Evolutionary conservation across 2,329 filamentous ascomycete species (phyloP).

Genomic region (Xylariaceae sp.): DNA sequence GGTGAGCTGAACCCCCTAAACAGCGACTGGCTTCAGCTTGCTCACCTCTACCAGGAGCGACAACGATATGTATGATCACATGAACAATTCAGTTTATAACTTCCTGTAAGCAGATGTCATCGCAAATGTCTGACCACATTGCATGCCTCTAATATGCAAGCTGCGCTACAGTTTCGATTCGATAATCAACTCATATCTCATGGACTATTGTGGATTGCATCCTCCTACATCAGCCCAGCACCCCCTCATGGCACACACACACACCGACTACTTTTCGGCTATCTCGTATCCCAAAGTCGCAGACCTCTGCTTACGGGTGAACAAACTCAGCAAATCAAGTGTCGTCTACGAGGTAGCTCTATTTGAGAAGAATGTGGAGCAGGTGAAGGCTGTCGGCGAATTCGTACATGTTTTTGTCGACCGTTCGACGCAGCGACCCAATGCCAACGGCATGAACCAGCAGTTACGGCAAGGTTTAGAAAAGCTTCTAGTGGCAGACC

Average conservation of each 20-base stretch:
- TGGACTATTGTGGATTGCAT: constrained; percentile 70
- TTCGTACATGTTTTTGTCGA: constrained; percentile 91
- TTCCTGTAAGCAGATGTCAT: constrained; percentile 54
- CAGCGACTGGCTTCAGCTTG: no score
- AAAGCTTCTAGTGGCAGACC: constrained; percentile 44
- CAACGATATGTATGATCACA: constrained; percentile 92
- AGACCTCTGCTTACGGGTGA: constrained; percentile 78
- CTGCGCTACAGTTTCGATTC: constrained; percentile 69
- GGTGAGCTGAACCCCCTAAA: constrained; percentile 48
- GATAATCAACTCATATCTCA: constrained; percentile 84
- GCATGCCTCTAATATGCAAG: background rate
- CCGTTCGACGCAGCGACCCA: constrained; percentile 66
- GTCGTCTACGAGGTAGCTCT: constrained; percentile 88
- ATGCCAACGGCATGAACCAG: constrained; percentile 59
- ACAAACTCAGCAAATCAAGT: constrained; percentile 79
- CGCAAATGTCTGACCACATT: background rate
- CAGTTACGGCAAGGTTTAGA: constrained; percentile 58
- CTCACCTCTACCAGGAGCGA: constrained; percentile 61
- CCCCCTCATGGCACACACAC: constrained; percentile 79
- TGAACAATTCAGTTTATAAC: constrained; percentile 89
- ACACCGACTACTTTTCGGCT: constrained; percentile 81
- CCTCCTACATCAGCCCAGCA: constrained; percentile 70
- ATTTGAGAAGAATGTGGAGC: constrained; percentile 70
- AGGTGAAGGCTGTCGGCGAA: constrained; percentile 79
- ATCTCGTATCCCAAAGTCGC: constrained; percentile 79